Base-by-base conservation (phyloP, 192 early-diverging fungal genomes). In the Coemansia sp. region DNA sequence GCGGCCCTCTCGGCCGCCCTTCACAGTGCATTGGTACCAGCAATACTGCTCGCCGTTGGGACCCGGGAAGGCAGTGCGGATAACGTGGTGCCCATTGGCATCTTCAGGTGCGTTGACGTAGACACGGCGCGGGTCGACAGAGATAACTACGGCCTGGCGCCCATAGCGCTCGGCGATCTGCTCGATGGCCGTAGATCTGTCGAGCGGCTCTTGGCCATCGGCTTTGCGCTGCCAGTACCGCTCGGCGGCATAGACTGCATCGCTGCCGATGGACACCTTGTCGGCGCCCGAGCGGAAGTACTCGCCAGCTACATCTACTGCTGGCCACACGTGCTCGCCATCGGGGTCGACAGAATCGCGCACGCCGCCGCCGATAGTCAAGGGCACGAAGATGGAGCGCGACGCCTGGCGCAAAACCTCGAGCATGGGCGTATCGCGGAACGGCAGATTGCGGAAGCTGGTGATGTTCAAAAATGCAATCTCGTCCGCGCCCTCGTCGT, bases 11-110 rank as follows among this genome's bases (percentile, higher is more conserved):
- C 98, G 88, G 7, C 98, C 98, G 22, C 98, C 98, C 70, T 94
- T 95, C 39, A 99, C 95, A 0, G 97, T 99, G 68, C 98, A 99
- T 76, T 99, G 96, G 76, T 98, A 99, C 98, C 98, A 99, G 86
- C 96, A 98, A 84, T 87, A 96, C 40, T 76, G 56, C 73, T 99
- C 96, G 32, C 96, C 96, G 27, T 91, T 86, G n/a, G 98, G 98
- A 0, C 98, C 98, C 6, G 86, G 85, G 36, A 83, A 83, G 1
- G 68, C 68, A 6, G 93, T 92, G 46, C 86, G 65, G 27, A 98
- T 86, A 22, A 89, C 85, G 40, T 90, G 85, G 86, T 98, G 96
- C n/a, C 76, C 85, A 17, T 36, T 38, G 3, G 74, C 68, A 43
- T 93, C 90, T 7, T 77, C 76, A 1, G 94, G 91, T 27, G 84